Conservation (phyloP, 2,329 filamentous ascomycete species). For the Arthrobotrys megalospora region DNA sequence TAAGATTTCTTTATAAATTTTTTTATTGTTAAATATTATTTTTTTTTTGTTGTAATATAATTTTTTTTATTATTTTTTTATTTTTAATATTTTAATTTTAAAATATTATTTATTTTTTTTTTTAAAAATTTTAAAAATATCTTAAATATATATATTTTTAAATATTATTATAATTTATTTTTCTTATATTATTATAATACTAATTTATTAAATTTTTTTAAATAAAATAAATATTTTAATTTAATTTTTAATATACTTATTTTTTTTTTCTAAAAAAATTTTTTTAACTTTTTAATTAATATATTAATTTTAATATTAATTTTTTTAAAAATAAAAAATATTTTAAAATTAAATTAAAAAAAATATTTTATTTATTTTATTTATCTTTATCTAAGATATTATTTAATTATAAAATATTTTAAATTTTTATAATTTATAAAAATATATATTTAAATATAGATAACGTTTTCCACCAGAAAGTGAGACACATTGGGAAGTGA, state of each 20-base stretch:
- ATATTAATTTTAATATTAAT: constrained; percentile 7
- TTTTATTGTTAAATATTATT: constrained; percentile 10
- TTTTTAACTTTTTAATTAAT: neutral
- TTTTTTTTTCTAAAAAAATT: neutral
- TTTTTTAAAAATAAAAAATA: constrained; percentile 13
- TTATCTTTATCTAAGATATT: constrained; percentile 13
- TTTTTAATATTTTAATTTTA: constrained; percentile 6
- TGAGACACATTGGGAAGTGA: too few relatives aligned
- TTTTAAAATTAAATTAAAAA: constrained; percentile 25
- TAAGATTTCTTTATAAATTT: constrained; percentile 16
- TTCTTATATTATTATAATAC: constrained; percentile 8
- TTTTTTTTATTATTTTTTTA: constrained; percentile 5
- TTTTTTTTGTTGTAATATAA: too few relatives aligned
- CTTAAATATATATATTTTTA: constrained; percentile 6
- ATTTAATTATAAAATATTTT: too few relatives aligned
- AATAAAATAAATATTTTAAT: too few relatives aligned
- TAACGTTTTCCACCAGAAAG: too few relatives aligned
- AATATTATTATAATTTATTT: constrained; percentile 3
- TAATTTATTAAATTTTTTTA: constrained; percentile 19
- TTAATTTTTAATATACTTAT: constrained; percentile 1
- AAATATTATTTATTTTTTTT: constrained; percentile 18
- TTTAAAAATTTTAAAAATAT: constrained; percentile 24
- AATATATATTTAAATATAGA: constrained; percentile 28
- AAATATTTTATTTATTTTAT: constrained; percentile 2
- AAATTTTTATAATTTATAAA: neutral